Percentiles rank a stretch among this genome's conserved stretches.
These are phyloP conservation scores for Amborella trichopoda DNA, from an alignment of 164 flowering plant species.

Conservation along the genomic window DNA sequence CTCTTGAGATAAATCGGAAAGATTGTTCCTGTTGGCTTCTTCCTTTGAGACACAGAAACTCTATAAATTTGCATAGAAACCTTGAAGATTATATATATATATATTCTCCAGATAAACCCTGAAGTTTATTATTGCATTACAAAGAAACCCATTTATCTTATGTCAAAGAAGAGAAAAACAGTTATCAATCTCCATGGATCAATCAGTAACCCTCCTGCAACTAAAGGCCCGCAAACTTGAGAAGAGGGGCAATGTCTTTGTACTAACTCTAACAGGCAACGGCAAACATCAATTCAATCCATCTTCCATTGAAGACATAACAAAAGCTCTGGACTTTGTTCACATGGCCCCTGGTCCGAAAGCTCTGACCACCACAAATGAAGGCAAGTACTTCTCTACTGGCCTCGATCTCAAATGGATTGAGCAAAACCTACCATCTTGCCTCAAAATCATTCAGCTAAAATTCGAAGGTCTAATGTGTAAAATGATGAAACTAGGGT, in stretches of 20 bases:
- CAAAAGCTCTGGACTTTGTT: constrained; percentile 1
- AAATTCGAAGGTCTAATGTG: constrained; percentile 8
- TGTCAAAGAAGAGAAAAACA: too few species aligned
- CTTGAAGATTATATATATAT: too few species aligned
- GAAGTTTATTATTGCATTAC: too few species aligned
- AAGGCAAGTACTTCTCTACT: constrained; percentile 11
- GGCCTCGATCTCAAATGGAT: constrained; percentile 11
- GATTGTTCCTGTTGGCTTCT: too few species aligned
- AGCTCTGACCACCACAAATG: constrained; percentile 11
- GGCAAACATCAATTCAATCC: constrained; percentile 10
- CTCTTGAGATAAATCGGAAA: too few species aligned
- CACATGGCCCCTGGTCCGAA: constrained; percentile 3
- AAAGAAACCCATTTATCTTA: too few species aligned
- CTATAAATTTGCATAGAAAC: too few species aligned
- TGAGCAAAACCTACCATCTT: background rate
- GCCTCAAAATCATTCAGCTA: background rate
- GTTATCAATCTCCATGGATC: too few species aligned
- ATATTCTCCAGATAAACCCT: too few species aligned
- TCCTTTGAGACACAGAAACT: too few species aligned
- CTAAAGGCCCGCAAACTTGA: constrained; percentile 7
- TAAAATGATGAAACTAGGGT: constrained; percentile 7
- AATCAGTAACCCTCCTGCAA: too few species aligned
- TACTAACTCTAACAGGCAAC: constrained; percentile 5
- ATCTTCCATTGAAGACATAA: constrained; percentile 4
- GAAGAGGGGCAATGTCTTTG: constrained; percentile 2